Conservation (phyloP, 495 filamentous ascomycete species). For the Cenococcum geophilum region DNA sequence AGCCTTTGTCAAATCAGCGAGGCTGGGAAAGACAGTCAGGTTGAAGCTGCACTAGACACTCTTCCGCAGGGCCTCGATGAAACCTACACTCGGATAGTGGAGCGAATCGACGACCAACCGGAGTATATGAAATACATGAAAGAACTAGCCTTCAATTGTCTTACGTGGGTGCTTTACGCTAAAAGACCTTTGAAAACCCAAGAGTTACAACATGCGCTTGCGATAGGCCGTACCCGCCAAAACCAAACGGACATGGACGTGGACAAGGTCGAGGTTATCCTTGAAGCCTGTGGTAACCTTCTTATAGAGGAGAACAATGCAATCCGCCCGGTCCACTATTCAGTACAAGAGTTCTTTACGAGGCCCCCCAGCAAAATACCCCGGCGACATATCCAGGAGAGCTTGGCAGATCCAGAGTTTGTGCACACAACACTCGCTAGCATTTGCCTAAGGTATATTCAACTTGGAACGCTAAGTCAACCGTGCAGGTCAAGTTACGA, state of each 20-base stretch:
- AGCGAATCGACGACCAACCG: background rate
- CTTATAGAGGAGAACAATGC: background rate
- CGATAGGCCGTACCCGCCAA: background rate
- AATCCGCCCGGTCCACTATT: conserved; percentile 1
- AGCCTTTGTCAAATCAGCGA: background rate
- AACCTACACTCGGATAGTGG: background rate
- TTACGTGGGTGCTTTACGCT: background rate
- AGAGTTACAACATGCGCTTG: background rate
- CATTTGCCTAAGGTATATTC: background rate
- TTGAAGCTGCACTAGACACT: background rate
- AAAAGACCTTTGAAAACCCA: background rate
- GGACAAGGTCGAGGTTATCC: background rate
- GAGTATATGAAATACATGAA: conserved; percentile 3
- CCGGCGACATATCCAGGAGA: background rate
- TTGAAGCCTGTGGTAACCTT: background rate
- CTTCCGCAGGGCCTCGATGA: background rate
- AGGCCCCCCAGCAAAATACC: background rate
- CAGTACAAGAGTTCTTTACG: conserved; percentile 4
- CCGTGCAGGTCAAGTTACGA: background rate
- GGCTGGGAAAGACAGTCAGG: background rate
- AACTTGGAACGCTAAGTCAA: background rate
- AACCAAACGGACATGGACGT: background rate
- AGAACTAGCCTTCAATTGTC: background rate
- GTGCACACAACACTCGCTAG: background rate
- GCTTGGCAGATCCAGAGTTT: background rate